phyloP scores from a whole-genome alignment of 208 protist species.

The Leishmania braziliensis region DNA sequence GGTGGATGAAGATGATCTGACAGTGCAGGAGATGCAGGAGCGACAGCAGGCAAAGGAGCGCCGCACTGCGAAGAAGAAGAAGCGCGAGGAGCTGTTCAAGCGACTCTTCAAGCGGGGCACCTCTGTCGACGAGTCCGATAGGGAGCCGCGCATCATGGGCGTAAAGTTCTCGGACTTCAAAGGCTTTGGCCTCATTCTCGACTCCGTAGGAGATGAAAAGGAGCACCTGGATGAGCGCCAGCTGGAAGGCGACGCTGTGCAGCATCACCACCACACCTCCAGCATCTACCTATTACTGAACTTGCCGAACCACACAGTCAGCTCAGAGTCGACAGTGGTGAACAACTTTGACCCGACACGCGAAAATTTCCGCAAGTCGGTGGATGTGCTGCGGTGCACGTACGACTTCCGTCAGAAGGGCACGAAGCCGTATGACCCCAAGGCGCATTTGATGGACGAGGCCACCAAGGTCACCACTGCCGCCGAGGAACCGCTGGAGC shows the following conservation, averaged over 20 bases:
- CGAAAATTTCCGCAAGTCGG: constrained; percentile 47
- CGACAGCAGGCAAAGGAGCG: constrained; percentile 24
- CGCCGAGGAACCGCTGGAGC: constrained; percentile 69
- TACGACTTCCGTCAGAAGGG: constrained; percentile 76
- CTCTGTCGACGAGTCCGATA: constrained; percentile 52
- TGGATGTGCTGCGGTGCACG: constrained; percentile 53
- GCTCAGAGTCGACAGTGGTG: constrained; percentile 27
- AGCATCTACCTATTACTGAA: constrained; percentile 71
- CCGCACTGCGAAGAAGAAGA: constrained; percentile 37
- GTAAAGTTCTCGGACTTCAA: constrained; percentile 82
- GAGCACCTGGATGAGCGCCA: constrained; percentile 34
- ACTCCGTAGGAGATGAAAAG: constrained; percentile 67
- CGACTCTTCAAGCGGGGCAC: constrained; percentile 73
- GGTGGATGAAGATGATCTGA: constrained; percentile 49
- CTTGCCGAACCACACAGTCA: constrained; percentile 51
- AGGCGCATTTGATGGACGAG: constrained; percentile 21
- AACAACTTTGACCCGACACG: constrained; percentile 70
- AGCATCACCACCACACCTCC: constrained; percentile 53
- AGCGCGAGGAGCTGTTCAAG: constrained; percentile 67
- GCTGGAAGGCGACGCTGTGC: constrained; percentile 24
- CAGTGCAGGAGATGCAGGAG: constrained; percentile 43
- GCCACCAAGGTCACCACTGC: constrained; percentile 34
- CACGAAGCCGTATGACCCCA: constrained; percentile 36
- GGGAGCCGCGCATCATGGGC: constrained; percentile 69
- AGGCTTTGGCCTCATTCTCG: constrained; percentile 69